Conservation (phyloP, 2,329 filamentous ascomycete species). For the Sordariomycetes sp. region DNA sequence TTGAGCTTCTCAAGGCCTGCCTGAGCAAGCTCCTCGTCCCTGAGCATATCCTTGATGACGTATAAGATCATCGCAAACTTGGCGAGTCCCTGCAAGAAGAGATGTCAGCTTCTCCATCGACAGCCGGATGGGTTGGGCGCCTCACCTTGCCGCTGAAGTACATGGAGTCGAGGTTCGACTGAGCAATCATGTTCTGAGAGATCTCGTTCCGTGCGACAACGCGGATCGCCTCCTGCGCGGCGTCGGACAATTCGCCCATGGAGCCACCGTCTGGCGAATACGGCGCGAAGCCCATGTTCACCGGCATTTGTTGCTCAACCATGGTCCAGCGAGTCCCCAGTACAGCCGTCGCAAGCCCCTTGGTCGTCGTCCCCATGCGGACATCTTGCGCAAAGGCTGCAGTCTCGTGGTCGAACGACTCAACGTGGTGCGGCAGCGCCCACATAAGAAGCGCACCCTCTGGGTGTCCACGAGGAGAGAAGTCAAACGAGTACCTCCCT, state of each 20-base stretch:
- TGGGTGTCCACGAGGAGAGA: conserved; percentile 54
- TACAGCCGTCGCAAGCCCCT: conserved; percentile 65
- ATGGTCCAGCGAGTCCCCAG: conserved; percentile 65
- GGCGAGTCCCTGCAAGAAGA: conserved; percentile 40
- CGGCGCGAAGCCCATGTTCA: conserved; percentile 63
- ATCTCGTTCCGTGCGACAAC: conserved; percentile 59
- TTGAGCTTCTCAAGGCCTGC: conserved; percentile 50
- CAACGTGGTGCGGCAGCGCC: conserved; percentile 73
- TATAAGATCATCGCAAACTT: conserved; percentile 64
- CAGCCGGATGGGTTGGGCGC: not conserved
- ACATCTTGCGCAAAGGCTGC: conserved; percentile 38
- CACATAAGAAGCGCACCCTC: conserved; percentile 62
- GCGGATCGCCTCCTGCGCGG: conserved; percentile 45
- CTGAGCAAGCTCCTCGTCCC: conserved; percentile 41
- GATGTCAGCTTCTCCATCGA: not conserved
- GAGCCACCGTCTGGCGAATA: conserved; percentile 48
- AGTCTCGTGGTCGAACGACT: conserved; percentile 53
- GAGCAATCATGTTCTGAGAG: conserved; percentile 57
- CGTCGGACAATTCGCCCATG: conserved; percentile 30
- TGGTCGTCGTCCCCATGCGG: conserved; percentile 67
- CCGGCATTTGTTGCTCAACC: conserved; percentile 59
- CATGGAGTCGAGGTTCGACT: conserved; percentile 72
- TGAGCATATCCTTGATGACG: conserved; percentile 48
- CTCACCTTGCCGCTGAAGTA: conserved; percentile 79
- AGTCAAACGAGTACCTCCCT: conserved; percentile 64